phyloP scores from a whole-genome alignment of 192 early-diverging fungal genomes.

The Rhizophlyctis rosea region DNA sequence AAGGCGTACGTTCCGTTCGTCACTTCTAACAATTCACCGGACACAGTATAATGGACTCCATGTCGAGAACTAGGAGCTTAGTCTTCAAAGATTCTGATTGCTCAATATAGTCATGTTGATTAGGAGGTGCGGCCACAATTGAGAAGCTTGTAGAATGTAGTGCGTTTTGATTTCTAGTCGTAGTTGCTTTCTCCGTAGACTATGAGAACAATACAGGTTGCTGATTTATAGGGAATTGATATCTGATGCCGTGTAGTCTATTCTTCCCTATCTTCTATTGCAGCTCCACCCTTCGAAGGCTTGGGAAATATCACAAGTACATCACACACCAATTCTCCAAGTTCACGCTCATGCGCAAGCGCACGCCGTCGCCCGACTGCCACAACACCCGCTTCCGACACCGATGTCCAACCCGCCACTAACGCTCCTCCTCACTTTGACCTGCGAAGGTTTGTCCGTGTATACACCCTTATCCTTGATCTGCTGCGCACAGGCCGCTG shows the following conservation, averaged over 20 bases:
- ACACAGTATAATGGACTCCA: too few relatives aligned
- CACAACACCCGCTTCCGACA: not conserved
- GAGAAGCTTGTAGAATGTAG: not conserved
- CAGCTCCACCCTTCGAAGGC: too few relatives aligned
- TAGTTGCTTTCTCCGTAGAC: not conserved
- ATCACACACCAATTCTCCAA: not conserved
- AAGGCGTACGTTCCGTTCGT: too few relatives aligned
- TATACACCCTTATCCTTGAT: conserved; percentile 2
- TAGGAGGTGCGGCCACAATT: not conserved
- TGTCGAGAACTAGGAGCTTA: too few relatives aligned
- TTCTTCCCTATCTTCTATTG: too few relatives aligned
- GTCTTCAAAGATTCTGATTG: too few relatives aligned
- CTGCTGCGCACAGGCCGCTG: conserved; percentile 13
- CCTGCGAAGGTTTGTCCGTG: conserved; percentile 16
- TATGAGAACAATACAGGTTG: not conserved
- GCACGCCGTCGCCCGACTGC: not conserved
- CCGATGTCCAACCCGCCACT: too few relatives aligned
- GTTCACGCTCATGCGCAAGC: not conserved
- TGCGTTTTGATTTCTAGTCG: not conserved
- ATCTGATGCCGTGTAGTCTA: not conserved
- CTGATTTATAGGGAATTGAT: too few relatives aligned
- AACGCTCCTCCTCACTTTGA: not conserved
- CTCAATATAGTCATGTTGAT: too few relatives aligned
- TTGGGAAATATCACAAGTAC: not conserved
- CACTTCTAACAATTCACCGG: too few relatives aligned